Base-by-base conservation (phyloP, 1,284 basidiomycete species). In the Xerocomus tenax region DNA sequence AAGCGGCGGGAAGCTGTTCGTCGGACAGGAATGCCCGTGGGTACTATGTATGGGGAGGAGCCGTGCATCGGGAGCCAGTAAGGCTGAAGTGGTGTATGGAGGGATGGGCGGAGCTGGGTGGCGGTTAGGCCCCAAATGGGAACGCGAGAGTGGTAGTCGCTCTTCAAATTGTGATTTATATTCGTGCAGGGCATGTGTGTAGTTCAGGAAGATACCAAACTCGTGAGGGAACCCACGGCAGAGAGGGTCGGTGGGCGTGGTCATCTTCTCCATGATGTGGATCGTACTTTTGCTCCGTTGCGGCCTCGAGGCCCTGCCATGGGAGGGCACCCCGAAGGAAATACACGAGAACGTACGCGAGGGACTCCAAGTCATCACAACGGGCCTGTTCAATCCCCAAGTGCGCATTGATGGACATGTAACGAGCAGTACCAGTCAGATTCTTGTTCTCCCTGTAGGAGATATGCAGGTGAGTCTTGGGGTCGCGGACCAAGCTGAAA, bases 361-460 rank as follows among this genome's bases (percentile, higher is more conserved):
- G 83, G 0, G 92, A 95, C 70, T 96, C 93, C 63, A 96, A 79
- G 66, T 97, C 93, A 69, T 97, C 94, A 55, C 94, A 87, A 61
- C 93, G 87, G 57, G 91, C 90, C 70, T 96, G 93, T 72, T 97
- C 89, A 50, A 98, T 94, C 63, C 95, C 96, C 65, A 98, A 72
- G 68, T 98, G 96, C 42, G 95, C 98, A 76, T 98, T 98, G 77
- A 98, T 98, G 25, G 93, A 97, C 1, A 95, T 98, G 79, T 98
- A 99, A 50, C 95, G 90, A 55, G 95, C 96, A 21, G 96, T 98
- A 57, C 96, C 96, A 1, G 95, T 98, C 61, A 98, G 72, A 69
- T 98, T 98, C 87, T 98, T 98, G 82, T 98, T 98, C 83, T 98
- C 96, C 63, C 95, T 82, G 80, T 98, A 98, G 3, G 95, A 95